phyloP scores from a whole-genome alignment of 352 stramenopile species.

The Pythium plurisporium region DNA sequence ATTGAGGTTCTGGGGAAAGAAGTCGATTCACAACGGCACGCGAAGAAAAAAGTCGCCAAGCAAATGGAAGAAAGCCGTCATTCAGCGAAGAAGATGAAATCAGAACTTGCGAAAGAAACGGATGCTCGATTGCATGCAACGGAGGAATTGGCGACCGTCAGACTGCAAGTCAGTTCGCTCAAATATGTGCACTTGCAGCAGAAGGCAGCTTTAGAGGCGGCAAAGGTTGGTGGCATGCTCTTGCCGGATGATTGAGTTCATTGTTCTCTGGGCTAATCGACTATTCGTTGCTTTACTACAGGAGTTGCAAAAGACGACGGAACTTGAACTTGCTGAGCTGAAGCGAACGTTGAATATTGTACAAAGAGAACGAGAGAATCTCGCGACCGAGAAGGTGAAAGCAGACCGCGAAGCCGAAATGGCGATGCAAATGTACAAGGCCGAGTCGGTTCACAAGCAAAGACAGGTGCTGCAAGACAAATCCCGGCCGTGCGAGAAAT shows the following conservation, averaged over 20 bases:
- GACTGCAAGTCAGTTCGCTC: conserved; percentile 70
- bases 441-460: conserved; percentile 48
- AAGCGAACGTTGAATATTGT: conserved; percentile 56
- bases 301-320: conserved; percentile 52
- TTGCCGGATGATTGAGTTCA: background rate
- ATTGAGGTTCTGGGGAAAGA: conserved; percentile 67
- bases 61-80: conserved; percentile 81
- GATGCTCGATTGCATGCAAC: conserved; percentile 69
- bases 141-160: conserved; percentile 65
- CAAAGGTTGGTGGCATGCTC: conserved; percentile 36
- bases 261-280: background rate
- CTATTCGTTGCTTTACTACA: background rate
- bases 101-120: conserved; percentile 55
- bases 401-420: conserved; percentile 52
- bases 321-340: conserved; percentile 64
- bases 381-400: conserved; percentile 54
- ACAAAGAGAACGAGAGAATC: conserved; percentile 46
- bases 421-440: conserved; percentile 58
- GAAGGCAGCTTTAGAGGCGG: conserved; percentile 56
- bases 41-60: conserved; percentile 68
- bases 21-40: conserved; percentile 51
- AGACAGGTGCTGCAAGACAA: conserved; percentile 53
- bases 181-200: conserved; percentile 76
- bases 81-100: conserved; percentile 67
- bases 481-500: conserved; percentile 49